Evolutionary conservation across 495 filamentous ascomycete species (phyloP), one percentile per base, ranked within the genome.

Genomic region (Penicillium simplicissimum): DNA sequence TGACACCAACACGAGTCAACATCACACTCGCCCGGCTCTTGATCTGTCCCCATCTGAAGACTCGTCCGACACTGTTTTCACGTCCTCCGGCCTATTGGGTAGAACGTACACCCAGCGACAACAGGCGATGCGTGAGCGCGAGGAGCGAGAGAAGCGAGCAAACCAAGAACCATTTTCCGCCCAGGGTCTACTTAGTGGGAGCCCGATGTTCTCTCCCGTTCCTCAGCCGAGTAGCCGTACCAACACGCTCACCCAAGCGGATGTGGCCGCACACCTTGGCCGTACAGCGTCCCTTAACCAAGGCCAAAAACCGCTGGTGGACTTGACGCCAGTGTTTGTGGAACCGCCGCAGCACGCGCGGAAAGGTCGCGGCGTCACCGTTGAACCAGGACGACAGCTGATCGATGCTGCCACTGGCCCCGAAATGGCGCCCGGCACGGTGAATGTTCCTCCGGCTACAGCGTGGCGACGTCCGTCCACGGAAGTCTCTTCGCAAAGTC

Each of bases 321-420:
- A 93, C 64, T 81, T 95, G 19, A 90, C 86, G 0, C 88, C 91
- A 0, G 76, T 81, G n/a, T 91, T 89, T 68, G 80, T 82, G 47
- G 90, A 92, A 60, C 81, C 90, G 19, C 90, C 88, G 5, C 92
- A 96, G 65, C 85, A 88, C 67, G 66, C 77, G 0, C 80, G 83
- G 36, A 87, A 86, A 54, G 92, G 92, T 13, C 85, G 84, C 61
- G 90, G 88, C 9, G 83, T 91, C 42, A 76, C 76, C 8, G 83
- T 88, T 1, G 84, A 88, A 1, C 75, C 82, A 1, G 83, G 89
- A 36, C 68, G 78, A 65, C 73, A 79, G 15, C 79, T 96, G 0
- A 81, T 96, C 34, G 89, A 93, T 34, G 78, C 76, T 10, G 89
- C 89, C 8, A 89, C 86, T 0, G 81, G 78, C 1, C 79, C 77